Base-by-base conservation (phyloP, 2,329 filamentous ascomycete species). In the Monilinia polystroma region DNA sequence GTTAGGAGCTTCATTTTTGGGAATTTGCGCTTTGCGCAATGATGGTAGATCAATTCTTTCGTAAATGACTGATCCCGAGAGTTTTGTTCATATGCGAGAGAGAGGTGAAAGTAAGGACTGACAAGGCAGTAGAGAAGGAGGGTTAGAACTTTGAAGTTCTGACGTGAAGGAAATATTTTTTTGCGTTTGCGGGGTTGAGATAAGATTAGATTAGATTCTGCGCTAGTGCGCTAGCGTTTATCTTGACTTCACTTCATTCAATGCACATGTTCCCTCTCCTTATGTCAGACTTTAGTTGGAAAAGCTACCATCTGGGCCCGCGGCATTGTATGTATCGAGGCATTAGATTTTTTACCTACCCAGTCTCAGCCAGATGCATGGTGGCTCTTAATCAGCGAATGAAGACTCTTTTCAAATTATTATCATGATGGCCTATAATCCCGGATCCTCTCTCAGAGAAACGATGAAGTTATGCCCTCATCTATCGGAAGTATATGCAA, bases 1-100 rank as follows among this genome's bases (percentile, higher is more conserved):
- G 93, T 97, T 63, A 98, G 87, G 70, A 98, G 83, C 80, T 98
- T 98, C 95, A 99, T 99, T 23, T 62, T 54, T 14, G 16, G 54
- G 7, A 29, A 1, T 35, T 0, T 35, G 49, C 60, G 51, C 49
- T 12, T 20, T 4, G 49, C 49, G 49, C 45, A 8, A 26, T 18
- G 32, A 0, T 16, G 11, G n/a, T 10, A 8, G 45, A 12, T 26
- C 12, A n/a, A 23, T 51, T 2, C 0, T 0, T 41, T 18, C 18
- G 49, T 63, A 41, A 54, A n/a, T 7, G 29, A 14, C 10, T 18
- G 11, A 12, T 8, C 0, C 1, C 3, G 11, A 20, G 14, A 3
- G 6, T 29, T 11, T 23, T 20, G 20, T 20, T 20, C 16, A 11
- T 32, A 8, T 35, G 18, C 3, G 3, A 32, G 14, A 29, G 8